Evolutionary conservation across 805 yeast species (phyloP).

Genomic region (Lipomyces yamadae): DNA sequence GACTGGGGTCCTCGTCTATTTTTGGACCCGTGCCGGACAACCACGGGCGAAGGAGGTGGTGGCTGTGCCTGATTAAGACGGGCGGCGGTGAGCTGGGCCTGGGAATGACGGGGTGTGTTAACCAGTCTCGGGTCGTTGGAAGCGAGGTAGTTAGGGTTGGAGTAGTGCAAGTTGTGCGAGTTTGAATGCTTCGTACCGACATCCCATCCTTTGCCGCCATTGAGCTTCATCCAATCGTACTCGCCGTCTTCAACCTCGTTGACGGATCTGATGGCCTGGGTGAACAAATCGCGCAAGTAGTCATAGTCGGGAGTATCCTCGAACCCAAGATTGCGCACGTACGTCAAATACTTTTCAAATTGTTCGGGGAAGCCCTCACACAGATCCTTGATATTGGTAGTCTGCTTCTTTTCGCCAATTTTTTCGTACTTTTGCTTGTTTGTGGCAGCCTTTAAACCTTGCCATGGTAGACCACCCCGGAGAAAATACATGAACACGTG

Average conservation of each 20-base stretch:
- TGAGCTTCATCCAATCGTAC: constrained; percentile 97
- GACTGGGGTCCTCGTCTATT: constrained; percentile 41
- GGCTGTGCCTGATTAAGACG: constrained; percentile 52
- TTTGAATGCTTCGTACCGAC: constrained; percentile 50
- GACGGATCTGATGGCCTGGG: constrained; percentile 74
- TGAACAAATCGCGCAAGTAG: constrained; percentile 75
- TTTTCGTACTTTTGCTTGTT: constrained; percentile 97
- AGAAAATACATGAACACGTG: constrained; percentile 95
- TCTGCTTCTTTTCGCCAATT: constrained; percentile 93
- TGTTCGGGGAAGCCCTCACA: constrained; percentile 90
- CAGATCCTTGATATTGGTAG: constrained; percentile 82
- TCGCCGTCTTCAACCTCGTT: constrained; percentile 81
- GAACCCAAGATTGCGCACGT: constrained; percentile 85
- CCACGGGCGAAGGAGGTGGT: constrained; percentile 46
- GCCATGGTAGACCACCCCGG: constrained; percentile 97
- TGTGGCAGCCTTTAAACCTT: constrained; percentile 96
- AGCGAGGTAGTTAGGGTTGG: constrained; percentile 37
- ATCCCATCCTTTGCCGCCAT: constrained; percentile 97
- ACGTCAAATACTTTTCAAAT: constrained; percentile 87
- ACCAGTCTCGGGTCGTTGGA: constrained; percentile 37
- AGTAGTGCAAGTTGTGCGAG: constrained; percentile 37
- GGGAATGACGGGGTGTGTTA: constrained; percentile 37
- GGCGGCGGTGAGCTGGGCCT: constrained; percentile 44
- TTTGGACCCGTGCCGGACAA: constrained; percentile 45
- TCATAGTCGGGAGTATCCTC: constrained; percentile 96